Base-by-base conservation (phyloP, 768 basidiomycete genomes). In the Hemileccinum impolitum region DNA sequence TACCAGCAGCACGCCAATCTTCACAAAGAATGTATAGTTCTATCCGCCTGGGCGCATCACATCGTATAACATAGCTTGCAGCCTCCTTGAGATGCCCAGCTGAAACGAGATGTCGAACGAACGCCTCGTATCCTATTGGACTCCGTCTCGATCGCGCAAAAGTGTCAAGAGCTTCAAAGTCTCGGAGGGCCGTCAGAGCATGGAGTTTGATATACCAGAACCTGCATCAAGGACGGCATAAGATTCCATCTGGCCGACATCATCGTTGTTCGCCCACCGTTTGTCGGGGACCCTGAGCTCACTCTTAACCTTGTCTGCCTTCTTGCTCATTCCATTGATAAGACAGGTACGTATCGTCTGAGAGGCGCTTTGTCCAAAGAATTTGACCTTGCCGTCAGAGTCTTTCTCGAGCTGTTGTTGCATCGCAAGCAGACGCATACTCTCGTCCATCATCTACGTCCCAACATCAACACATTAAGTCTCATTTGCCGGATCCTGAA, bases 201-300 rank as follows among this genome's bases (percentile, higher is more conserved):
- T 90, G 80, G 5, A 99, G 68, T 65, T 96, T 97, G 55, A 92
- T 62, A 70, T 92, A 88, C 94, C 94, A 98, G 70, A 92, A 98
- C 41, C 94, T 96, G 26, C 40, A 39, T 6, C 45, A 9, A 18
- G 30, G 15, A 36, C 26, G 15, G 25, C 15, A 13, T 32, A 34
- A 46, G 31, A 43, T 15, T 9, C 43, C 21, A 23, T 43, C 12
- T 31, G 8, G 9, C 4, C 28, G 28, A 30, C 8, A 23, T 28
- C 9, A 3, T 9, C 31, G 2, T 30, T 4, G 1, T 11, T 11
- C 28, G 61, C 78, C 25, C 45, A 93, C 94, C 95, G 76, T 72
- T 94, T 98, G 63, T 98, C 96, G 1, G 93, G 82, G 1, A 99
- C 90, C 63, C 89, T 94, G 75, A 92, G 98, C 55, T 97, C 95